Evolutionary conservation across 1,284 basidiomycete species (phyloP), one percentile per base, ranked within the genome.

Genomic region (Malassezia dermatis): DNA sequence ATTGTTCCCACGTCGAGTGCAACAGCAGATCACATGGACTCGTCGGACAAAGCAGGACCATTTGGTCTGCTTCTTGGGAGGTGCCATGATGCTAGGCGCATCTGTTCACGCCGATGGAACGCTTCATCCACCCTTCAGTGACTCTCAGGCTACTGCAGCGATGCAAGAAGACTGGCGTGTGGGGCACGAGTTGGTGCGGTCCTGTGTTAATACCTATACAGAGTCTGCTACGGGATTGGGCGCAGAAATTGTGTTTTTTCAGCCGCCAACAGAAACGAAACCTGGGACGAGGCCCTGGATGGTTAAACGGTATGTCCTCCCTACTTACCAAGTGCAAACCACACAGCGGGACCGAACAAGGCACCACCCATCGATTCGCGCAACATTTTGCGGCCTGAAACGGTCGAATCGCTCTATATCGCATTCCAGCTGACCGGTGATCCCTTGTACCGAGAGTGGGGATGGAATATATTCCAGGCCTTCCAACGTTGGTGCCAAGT

Each of bases 11-110:
- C 60, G 44, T 1, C 37, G 26, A 13, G 46, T 59, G 31, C 37
- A 12, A n/a, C 1, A 3, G 3, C 51, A 57, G 15, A 28, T 11
- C 12, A 0, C 26, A 28, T 65, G 66, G 59, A 39, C 42, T 23
- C 77, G 86, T 13, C 78, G 80, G 1, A 85, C 86, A 13, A 93
- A 94, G 75, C 91, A 96, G 77, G 91, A 96, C 73, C 91, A 95
- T 75, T 81, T 96, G 19, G 90, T 89, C 1, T 95, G 91, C 76
- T 96, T 95, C 82, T 77, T 95, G 42, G 89, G 86, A 31, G 90
- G 89, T 5, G 86, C 86, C 2, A 81, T 95, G 63, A 84, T 95
- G 80, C 81, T 95, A 6, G 89, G 91, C 19, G 86, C 89, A 12
- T 56, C 59, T 28, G 65, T 57, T 49, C 53, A 17, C 27, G n/a